These are phyloP conservation scores for Mycena venus DNA, from an alignment of 768 basidiomycete genomes.

Conservation along the genomic window DNA sequence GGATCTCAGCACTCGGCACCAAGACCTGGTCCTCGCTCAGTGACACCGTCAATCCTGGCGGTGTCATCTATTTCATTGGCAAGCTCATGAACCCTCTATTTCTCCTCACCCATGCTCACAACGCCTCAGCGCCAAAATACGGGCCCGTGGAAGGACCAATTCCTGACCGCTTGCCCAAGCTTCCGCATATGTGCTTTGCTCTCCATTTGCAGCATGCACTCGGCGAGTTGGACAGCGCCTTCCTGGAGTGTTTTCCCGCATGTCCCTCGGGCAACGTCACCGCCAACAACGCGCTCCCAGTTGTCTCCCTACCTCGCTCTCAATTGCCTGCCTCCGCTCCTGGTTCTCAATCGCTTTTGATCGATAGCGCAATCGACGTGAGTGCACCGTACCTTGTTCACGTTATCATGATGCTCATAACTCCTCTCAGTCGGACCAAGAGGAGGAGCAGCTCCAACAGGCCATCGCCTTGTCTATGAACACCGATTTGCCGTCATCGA, in stretches of 20 bases:
- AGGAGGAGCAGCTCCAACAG: background rate
- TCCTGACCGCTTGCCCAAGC: too few species aligned
- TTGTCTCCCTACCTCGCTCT: too few species aligned
- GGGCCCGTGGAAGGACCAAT: background rate
- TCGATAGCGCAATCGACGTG: too few species aligned
- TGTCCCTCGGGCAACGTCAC: background rate
- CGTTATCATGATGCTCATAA: background rate
- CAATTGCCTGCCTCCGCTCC: too few species aligned
- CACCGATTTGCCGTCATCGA: background rate
- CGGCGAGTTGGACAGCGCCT: background rate
- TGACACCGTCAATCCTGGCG: background rate
- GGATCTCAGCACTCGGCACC: background rate
- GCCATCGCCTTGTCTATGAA: background rate
- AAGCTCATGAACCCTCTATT: background rate
- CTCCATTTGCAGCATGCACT: background rate
- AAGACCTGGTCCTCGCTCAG: background rate
- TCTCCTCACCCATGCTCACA: background rate
- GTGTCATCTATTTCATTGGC: background rate
- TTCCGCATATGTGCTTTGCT: background rate
- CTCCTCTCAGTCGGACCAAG: background rate
- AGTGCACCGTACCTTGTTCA: too few species aligned
- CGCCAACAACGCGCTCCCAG: too few species aligned
- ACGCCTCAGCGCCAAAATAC: background rate
- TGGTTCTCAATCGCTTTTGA: too few species aligned
- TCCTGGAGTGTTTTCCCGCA: background rate